Base-by-base conservation (phyloP, 164 flowering plant genomes). In the Kingdonia uniflora region DNA sequence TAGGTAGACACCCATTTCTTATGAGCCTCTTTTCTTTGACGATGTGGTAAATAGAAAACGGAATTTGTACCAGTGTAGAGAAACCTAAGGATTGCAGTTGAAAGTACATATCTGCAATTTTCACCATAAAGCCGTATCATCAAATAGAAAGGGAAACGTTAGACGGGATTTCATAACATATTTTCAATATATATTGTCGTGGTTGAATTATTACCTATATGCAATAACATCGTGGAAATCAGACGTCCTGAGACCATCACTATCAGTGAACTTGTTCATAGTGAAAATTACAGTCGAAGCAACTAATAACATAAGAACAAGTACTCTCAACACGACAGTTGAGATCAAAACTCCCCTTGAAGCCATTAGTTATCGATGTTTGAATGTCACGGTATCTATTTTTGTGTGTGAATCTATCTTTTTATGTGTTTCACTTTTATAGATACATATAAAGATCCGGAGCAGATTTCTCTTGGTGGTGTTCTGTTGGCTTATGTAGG, bases 11-110 rank as follows among this genome's bases (percentile, higher is more conserved):
- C 0, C 25, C 59, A 29, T 60, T 49, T 14, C 64, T 57, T 0
- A 72, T 54, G 66, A 70, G 3, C 64, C 72, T 65, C 65, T 74
- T 79, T 46, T 52, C 68, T 0, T 62, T 65, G 37, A 40, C 6
- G 1, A 59, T 74, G 26, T 61, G 21, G 57, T 70, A 76, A 8
- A 69, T 14, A 4, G 78, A 73, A 35, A 76, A 76, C n/a, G 79
- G 81, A 11, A 76, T 42, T 43, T 74, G 79, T 19, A 74, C 0
- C 7, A 76, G 24, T 37, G 56, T 76, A 79, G 15, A 57, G 39
- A 48, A 56, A 64, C 10, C 74, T 79, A 19, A 68, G 19, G 0
- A 44, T 19, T 17, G 60, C 65, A 3, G 70, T 50, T 1, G 70
- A 45, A 23, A 67, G 5, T 29, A 71, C 70, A 40, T 59, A 76